Evolutionary conservation across 1,284 basidiomycete genomes (phyloP).

Genomic region (Pseudozyma pruni): DNA sequence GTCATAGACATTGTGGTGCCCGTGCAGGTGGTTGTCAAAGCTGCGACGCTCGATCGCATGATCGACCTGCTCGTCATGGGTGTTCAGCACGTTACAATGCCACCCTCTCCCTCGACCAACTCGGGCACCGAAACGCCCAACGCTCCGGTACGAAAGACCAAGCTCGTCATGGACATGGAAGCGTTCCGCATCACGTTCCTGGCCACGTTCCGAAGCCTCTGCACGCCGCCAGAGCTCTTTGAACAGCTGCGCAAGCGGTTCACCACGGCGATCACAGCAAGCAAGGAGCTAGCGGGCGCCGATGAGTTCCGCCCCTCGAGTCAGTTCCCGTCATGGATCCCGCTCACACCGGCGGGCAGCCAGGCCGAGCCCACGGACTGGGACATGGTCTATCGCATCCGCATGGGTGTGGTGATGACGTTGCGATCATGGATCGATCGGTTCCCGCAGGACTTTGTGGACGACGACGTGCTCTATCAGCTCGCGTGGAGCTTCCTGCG

Average conservation of each 20-base stretch:
- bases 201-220: constrained; percentile 57
- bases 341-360: constrained; percentile 33
- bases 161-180: constrained; percentile 55
- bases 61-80: constrained; percentile 66
- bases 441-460: constrained; percentile 62
- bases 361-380: constrained; percentile 56
- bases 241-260: constrained; percentile 63
- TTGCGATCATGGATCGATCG: constrained; percentile 59
- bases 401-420: constrained; percentile 53
- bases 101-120: constrained; percentile 9
- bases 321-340: constrained; percentile 63
- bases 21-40: constrained; percentile 53
- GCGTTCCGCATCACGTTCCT: constrained; percentile 58
- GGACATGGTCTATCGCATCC: constrained; percentile 57
- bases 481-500: constrained; percentile 50
- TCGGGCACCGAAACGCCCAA: constrained; percentile 24
- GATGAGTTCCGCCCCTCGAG: constrained; percentile 51
- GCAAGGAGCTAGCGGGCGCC: constrained; percentile 56
- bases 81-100: constrained; percentile 53
- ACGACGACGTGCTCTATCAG: constrained; percentile 57
- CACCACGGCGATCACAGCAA: constrained; percentile 56
- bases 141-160: constrained; percentile 30
- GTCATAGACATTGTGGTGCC: constrained; percentile 51
- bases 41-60: constrained; percentile 59
- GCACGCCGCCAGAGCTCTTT: constrained; percentile 56